Evolutionary conservation across 345 rosid genomes (phyloP).

Genomic region (Euphorbia pulcherrima): DNA sequence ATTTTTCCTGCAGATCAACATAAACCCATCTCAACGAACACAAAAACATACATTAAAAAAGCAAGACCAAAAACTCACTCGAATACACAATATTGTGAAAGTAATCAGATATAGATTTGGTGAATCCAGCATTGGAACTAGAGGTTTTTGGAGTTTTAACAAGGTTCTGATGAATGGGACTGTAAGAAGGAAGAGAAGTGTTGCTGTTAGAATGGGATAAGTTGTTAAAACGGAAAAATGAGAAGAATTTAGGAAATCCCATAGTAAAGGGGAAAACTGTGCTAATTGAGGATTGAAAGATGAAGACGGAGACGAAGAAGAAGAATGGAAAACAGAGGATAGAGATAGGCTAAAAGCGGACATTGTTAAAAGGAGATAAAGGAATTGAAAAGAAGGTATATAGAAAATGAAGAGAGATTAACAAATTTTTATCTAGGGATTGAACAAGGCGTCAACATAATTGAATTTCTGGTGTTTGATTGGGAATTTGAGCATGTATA

Average conservation of each 20-base stretch:
- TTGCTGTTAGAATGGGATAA: background rate
- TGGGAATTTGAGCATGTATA: background rate
- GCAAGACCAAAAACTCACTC: constrained; percentile 24
- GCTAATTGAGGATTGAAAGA: background rate
- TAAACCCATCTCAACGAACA: constrained; percentile 12
- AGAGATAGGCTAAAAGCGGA: background rate
- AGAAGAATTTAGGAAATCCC: constrained; percentile 36
- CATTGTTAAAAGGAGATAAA: constrained; percentile 16
- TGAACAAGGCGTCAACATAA: background rate
- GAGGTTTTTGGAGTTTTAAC: constrained; percentile 9
- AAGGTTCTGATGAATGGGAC: constrained; percentile 28
- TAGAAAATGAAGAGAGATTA: constrained; percentile 11
- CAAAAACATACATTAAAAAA: background rate
- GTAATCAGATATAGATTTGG: constrained; percentile 17
- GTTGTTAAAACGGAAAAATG: constrained; percentile 21
- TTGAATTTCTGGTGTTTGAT: background rate
- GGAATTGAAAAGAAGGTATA: constrained; percentile 45
- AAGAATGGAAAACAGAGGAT: background rate
- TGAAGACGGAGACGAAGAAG: background rate
- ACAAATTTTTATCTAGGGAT: background rate
- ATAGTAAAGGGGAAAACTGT: constrained; percentile 26
- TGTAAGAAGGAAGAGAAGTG: constrained; percentile 26
- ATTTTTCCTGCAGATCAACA: constrained; percentile 32
- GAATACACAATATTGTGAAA: constrained; percentile 33
- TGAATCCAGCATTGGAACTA: constrained; percentile 16